phyloP scores from a whole-genome alignment of 352 stramenopile species.

The Phytopythium sindhum region DNA sequence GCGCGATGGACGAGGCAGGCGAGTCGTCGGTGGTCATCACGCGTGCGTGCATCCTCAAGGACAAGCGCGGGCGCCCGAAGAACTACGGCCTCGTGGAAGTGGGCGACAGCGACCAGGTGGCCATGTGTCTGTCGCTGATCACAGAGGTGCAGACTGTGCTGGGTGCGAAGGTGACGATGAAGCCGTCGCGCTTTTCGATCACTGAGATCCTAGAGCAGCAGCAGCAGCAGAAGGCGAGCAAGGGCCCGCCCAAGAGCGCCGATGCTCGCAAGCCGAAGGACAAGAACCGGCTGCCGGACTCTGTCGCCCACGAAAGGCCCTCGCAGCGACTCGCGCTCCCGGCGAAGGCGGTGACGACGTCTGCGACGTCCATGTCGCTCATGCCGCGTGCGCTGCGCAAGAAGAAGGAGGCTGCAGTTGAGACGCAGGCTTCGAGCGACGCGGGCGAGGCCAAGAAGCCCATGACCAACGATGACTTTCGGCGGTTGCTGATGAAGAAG shows the following conservation, averaged over 20 bases:
- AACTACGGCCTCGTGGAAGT: constrained; percentile 67
- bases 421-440: background rate
- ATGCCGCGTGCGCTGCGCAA: constrained; percentile 50
- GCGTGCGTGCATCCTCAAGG: constrained; percentile 50
- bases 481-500: constrained; percentile 55
- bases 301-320: constrained; percentile 18
- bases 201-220: constrained; percentile 56
- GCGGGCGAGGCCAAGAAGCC: constrained; percentile 15
- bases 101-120: constrained; percentile 22
- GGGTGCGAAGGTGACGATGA: constrained; percentile 47
- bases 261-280: background rate
- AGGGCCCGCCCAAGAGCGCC: constrained; percentile 13
- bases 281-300: constrained; percentile 7
- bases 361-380: constrained; percentile 24
- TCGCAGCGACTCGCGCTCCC: constrained; percentile 25
- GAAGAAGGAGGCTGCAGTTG: constrained; percentile 5
- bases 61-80: constrained; percentile 57
- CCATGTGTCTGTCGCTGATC: constrained; percentile 26
- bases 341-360: constrained; percentile 12
- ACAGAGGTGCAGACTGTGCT: constrained; percentile 32
- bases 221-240: constrained; percentile 39
- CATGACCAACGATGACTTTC: constrained; percentile 76
- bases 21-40: constrained; percentile 21
- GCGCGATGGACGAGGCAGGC: constrained; percentile 32
- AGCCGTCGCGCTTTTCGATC: constrained; percentile 63